A percentile compares a stretch with the other conserved stretches of the same genome.
Evolutionary conservation across 345 rosid genomes (phyloP).

Genomic region (Populus alba): DNA sequence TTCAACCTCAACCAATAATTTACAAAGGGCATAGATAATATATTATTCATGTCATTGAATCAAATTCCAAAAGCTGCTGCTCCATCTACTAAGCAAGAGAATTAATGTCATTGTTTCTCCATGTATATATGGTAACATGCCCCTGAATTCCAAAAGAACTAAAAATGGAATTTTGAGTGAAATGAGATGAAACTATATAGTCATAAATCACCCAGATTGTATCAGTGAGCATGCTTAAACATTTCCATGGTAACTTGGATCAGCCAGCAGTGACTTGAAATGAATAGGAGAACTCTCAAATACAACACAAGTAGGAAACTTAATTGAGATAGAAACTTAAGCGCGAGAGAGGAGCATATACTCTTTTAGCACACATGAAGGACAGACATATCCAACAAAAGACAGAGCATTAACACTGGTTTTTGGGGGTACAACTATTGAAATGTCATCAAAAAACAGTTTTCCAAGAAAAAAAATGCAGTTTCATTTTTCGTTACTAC

Average conservation of each 20-base stretch:
- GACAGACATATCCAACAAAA: neutral
- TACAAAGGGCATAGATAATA: no score
- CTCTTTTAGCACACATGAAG: neutral
- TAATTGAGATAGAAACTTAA: neutral
- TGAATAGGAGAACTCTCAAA: neutral
- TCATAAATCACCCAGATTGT: no score
- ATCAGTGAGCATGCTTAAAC: no score
- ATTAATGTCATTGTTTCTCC: no score
- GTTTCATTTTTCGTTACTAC: neutral
- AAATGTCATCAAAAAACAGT: neutral
- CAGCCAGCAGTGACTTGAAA: neutral
- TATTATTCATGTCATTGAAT: no score
- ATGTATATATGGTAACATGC: no score
- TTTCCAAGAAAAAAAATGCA: neutral
- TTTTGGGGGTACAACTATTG: neutral
- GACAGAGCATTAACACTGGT: neutral
- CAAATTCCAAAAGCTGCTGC: no score
- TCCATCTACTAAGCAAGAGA: no score
- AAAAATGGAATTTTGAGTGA: no score
- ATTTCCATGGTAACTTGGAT: neutral
- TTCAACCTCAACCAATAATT: no score
- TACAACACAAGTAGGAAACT: neutral
- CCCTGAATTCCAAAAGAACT: no score
- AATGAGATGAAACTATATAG: no score
- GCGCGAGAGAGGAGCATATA: neutral